Evolutionary conservation across 2,329 filamentous ascomycete species (phyloP), one percentile per base, ranked within the genome.

Genomic region (Cercospora nicotianae): DNA sequence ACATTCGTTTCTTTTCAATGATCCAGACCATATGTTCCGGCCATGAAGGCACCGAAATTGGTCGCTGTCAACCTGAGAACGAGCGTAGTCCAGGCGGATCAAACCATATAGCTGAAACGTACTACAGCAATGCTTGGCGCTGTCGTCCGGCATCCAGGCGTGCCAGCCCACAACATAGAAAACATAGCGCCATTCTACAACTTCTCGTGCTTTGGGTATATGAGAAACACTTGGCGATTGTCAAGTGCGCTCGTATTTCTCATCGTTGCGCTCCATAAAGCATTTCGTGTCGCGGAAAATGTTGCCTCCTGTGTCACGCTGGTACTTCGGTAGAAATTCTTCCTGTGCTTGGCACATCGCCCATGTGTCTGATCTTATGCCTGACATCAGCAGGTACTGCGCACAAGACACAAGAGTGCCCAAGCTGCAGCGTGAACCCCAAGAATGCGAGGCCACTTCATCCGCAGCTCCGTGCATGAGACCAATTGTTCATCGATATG

Each of bases 71-170:
- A 23, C 58, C 20, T 12, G 58, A 60, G n/a, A 8, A 39, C 31
- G 58, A 39, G 20, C 12, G 58, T 39, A 31, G 12, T 20, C 23
- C 20, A 31, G 26, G 12, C 20, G 53, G n/a, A 36, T 57, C 18
- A 30, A 20, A 16, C 2, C 5, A 36, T 63, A 51, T 65, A 65
- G 28, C n/a, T 65, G 63, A 65, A 63, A 63, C 60, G 28, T 20
- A 18, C 60, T 23, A 63, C 31, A 48, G 39, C n/a, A 30, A 36
- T 26, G 60, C 60, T 45, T 62, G 39, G 33, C 36, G 9, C n/a
- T 18, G 45, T 48, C 45, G 20, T 48, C 45, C 18, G 45, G 45
- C 33, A 36, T 36, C 33, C 4, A 36, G 33, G 33, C 45, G 1
- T 6, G 9, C 45, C 45, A 48, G 45, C 1, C 45, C 18, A 48